Percentiles rank a stretch among this genome's conserved stretches.
Conservation (phyloP, 495 filamentous ascomycete species). For the Lepidopterella palustris region DNA sequence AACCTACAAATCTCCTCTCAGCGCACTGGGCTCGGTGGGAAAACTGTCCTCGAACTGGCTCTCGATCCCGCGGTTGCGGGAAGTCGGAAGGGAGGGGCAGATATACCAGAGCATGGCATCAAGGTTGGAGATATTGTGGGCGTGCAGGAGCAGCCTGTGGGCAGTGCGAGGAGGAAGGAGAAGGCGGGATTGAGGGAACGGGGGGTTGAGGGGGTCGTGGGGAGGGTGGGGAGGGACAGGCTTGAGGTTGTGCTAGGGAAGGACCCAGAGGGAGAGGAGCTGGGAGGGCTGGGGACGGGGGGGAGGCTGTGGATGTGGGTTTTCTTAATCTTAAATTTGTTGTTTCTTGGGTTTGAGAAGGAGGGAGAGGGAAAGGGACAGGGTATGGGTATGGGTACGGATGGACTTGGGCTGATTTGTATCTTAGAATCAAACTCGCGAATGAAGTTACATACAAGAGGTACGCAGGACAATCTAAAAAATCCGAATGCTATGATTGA, state of each 20-base stretch:
- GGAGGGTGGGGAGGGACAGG: slow-evolving; percentile 52
- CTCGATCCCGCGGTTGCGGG: slow-evolving; percentile 59
- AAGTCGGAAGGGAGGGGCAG: slow-evolving; percentile 32
- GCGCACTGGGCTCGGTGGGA: slow-evolving; percentile 87
- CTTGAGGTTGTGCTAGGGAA: slow-evolving; percentile 66
- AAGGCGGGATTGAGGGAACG: slow-evolving; percentile 54
- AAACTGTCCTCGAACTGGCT: slow-evolving; percentile 73
- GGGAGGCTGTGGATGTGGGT: slow-evolving; percentile 60
- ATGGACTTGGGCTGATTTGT: slow-evolving; percentile 16
- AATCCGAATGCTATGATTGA: not conserved
- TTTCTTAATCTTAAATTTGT: too few species aligned
- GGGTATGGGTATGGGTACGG: slow-evolving; percentile 45
- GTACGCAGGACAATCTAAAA: slow-evolving; percentile 36
- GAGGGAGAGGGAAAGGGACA: slow-evolving; percentile 12
- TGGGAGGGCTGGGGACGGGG: slow-evolving; percentile 45
- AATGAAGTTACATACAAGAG: slow-evolving; percentile 90
- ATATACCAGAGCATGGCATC: slow-evolving; percentile 75
- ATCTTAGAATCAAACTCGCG: slow-evolving; percentile 73
- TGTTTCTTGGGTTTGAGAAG: slow-evolving; percentile 12
- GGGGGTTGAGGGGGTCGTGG: slow-evolving; percentile 77
- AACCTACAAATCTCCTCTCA: slow-evolving; percentile 70
- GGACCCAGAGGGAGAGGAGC: slow-evolving; percentile 58
- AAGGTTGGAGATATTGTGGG: slow-evolving; percentile 82
- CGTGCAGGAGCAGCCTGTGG: slow-evolving; percentile 65
- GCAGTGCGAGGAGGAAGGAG: slow-evolving; percentile 66